A percentile compares a stretch with the other conserved stretches of the same genome.
Conservation (phyloP, 345 rosid species). For the Mallotus nudiflorus region DNA sequence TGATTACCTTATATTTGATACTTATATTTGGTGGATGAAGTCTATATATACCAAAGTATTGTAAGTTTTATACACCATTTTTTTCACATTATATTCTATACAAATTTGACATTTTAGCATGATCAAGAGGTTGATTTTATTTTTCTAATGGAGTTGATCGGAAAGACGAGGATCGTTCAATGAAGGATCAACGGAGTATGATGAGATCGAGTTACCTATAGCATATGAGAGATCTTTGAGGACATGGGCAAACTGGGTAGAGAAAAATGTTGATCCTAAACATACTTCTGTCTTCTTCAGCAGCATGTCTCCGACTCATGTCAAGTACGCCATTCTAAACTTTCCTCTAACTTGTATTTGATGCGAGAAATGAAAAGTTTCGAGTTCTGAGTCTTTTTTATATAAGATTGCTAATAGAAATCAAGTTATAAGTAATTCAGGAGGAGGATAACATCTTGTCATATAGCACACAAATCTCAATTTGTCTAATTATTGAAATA, state of each 20-base stretch:
- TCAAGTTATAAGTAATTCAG: too few species aligned
- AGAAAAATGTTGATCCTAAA: slow-evolving; percentile 24
- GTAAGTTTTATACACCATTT: slow-evolving; percentile 11
- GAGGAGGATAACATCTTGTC: too few species aligned
- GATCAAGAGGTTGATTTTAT: not conserved
- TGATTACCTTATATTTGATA: slow-evolving; percentile 28
- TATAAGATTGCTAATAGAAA: too few species aligned
- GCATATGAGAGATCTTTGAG: slow-evolving; percentile 29
- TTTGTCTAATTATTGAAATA: too few species aligned
- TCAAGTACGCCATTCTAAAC: not conserved
- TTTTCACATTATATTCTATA: not conserved
- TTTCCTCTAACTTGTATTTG: not conserved
- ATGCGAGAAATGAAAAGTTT: not conserved
- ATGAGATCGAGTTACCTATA: slow-evolving; percentile 23
- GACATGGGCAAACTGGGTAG: slow-evolving; percentile 34
- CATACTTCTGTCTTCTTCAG: slow-evolving; percentile 26
- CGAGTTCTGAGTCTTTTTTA: not conserved
- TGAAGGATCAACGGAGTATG: slow-evolving; percentile 18
- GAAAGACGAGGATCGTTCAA: slow-evolving; percentile 15
- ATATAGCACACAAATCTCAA: too few species aligned
- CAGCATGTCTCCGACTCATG: slow-evolving; percentile 29
- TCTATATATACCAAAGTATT: slow-evolving; percentile 20
- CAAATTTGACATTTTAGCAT: not conserved
- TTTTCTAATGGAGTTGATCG: slow-evolving; percentile 10
- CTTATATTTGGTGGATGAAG: slow-evolving; percentile 30